Evolutionary conservation across 495 filamentous ascomycete genomes (phyloP), one percentile per base, ranked within the genome.

Genomic region (Podospora bellae-mahoneyi): DNA sequence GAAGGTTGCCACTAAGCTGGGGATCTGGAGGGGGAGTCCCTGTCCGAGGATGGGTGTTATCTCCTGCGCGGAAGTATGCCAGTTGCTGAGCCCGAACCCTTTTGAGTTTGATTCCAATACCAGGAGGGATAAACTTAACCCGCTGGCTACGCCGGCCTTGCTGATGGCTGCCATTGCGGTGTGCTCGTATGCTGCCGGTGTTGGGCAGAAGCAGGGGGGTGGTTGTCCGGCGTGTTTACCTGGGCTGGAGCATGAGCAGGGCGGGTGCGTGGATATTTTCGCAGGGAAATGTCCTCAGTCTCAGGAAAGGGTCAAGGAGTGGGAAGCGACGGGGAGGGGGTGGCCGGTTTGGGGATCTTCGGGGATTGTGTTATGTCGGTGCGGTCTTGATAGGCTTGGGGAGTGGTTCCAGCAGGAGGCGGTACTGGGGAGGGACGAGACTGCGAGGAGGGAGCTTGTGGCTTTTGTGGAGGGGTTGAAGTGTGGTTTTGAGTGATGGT

Each of bases 141-240:
- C 77, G 0, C 67, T 78, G 3, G 68, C 73, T 1, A 63, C 71
- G 10, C 68, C 75, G 1, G 71, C 72, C 26, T 63, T 78, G 4
- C 60, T 78, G 32, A 78, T 74, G 76, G 72, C 74, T 64, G 77
- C 77, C 19, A 70, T 79, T 20, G 65, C 75, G 4, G 63, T 72
- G 9, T 77, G 74, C 67, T 73, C 72, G 9, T 79, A 74, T 65
- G 71, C 74, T 5, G 70, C 68, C 0, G 55, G 55, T 2, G 23
- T 58, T 18, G 39, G 39, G 2, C 39, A 48, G 10, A 58, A 18
- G 13, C 58, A 72, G 23, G 69, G 66, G 9, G 60, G 62, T 4
- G 39, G 68, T n/a, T 79, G 77, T 66, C 62, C 65, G 0, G 44
- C 56, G 10, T 79, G 77, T 60, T 64, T 69, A 26, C 64, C 57